Evolutionary conservation across 345 rosid species (phyloP).

Genomic region (Eucalyptus marginata): DNA sequence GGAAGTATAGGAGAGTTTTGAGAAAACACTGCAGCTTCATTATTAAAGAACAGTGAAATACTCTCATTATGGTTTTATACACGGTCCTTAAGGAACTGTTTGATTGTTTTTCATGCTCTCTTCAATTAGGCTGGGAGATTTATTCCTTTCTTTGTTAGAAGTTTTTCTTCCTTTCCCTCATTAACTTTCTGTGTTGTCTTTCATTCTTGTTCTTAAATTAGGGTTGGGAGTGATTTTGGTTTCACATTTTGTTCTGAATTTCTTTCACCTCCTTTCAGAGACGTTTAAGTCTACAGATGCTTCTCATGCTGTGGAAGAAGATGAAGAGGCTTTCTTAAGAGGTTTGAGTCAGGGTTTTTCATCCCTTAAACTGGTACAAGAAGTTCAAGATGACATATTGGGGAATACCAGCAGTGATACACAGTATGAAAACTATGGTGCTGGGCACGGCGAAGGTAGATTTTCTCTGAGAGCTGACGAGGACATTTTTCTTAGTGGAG

Average conservation of each 20-base stretch:
- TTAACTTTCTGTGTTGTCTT: background rate
- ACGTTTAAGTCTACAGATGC: slow-evolving; percentile 41
- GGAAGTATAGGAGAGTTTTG: background rate
- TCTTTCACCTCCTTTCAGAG: slow-evolving; percentile 25
- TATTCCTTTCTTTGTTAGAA: background rate
- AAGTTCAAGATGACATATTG: slow-evolving; percentile 28
- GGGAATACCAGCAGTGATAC: slow-evolving; percentile 12
- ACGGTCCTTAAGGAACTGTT: background rate
- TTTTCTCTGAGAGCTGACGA: slow-evolving; percentile 18
- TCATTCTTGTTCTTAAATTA: background rate
- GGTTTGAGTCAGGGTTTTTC: slow-evolving; percentile 29
- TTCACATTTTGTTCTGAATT: background rate
- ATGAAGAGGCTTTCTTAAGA: slow-evolving; percentile 72
- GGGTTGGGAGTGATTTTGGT: background rate
- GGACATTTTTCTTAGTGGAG: slow-evolving; percentile 47
- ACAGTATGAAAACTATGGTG: slow-evolving; percentile 24
- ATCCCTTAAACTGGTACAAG: slow-evolving; percentile 11
- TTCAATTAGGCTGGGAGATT: background rate
- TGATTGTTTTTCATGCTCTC: background rate
- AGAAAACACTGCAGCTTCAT: background rate
- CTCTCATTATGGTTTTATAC: background rate
- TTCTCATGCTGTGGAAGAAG: slow-evolving; percentile 74
- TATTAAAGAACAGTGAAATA: background rate
- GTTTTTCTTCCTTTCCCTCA: background rate
- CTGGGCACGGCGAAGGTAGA: slow-evolving; percentile 8